These are phyloP conservation scores for Solanum ossicruentum DNA, from an alignment of 257 asterid genomes.

Conservation along the genomic window DNA sequence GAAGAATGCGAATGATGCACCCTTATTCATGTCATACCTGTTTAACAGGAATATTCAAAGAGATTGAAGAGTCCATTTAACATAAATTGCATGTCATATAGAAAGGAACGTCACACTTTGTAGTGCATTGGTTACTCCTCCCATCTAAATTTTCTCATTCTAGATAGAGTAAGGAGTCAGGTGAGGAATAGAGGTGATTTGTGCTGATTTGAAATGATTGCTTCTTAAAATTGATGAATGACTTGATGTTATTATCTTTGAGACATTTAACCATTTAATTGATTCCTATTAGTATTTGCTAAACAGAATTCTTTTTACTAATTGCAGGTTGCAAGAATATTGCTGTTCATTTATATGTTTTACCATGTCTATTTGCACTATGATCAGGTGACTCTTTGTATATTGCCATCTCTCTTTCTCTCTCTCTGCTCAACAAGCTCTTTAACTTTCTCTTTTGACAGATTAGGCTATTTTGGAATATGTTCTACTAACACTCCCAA, in stretches of 20 bases:
- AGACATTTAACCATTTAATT: not conserved
- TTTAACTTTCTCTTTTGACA: not conserved
- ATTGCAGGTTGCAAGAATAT: constrained; percentile 91
- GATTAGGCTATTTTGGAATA: not conserved
- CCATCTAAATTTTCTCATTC: not conserved
- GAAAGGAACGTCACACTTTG: not conserved
- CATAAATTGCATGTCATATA: not conserved
- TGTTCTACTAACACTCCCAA: not conserved
- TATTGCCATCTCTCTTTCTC: not conserved
- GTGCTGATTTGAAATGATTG: not conserved
- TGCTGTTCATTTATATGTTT: constrained; percentile 76
- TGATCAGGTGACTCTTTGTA: constrained; percentile 42
- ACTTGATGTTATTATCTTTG: not conserved
- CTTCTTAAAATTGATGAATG: not conserved
- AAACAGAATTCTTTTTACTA: constrained; percentile 3
- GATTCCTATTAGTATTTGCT: not conserved
- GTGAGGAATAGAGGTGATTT: not conserved
- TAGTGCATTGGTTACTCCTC: not conserved
- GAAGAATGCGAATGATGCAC: not conserved
- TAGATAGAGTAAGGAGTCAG: not conserved
- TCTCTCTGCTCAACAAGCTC: not conserved
- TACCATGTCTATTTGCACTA: constrained; percentile 72
- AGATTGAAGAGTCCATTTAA: not conserved
- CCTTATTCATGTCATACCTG: not conserved
- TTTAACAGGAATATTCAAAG: not conserved